A percentile compares a stretch with the other conserved stretches of the same genome.
Evolutionary conservation across 2,329 filamentous ascomycete species (phyloP).

Genomic region (Botrytis hyacinthi): DNA sequence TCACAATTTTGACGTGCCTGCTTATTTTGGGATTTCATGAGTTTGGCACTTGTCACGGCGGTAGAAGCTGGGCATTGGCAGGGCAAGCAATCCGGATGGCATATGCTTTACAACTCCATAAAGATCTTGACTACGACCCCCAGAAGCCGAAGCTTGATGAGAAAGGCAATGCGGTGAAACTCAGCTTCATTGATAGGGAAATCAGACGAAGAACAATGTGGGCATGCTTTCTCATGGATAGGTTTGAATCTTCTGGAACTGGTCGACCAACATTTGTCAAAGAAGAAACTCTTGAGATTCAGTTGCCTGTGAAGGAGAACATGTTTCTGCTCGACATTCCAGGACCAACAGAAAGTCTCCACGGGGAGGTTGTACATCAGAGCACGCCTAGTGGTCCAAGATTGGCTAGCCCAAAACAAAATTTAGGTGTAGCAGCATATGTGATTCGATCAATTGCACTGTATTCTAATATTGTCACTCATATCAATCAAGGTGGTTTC

Average conservation of each 20-base stretch:
- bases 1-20: conserved; percentile 90
- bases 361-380: conserved; percentile 65
- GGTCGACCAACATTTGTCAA: conserved; percentile 89
- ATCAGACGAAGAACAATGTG: conserved; percentile 95
- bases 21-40: conserved; percentile 88
- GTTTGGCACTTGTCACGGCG: conserved; percentile 95
- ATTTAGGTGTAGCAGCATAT: conserved; percentile 93
- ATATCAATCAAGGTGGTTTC: conserved; percentile 86
- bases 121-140: conserved; percentile 82
- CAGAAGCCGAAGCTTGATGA: conserved; percentile 50
- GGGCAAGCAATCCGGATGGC: conserved; percentile 97
- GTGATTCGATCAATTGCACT: conserved; percentile 80
- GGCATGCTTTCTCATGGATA: conserved; percentile 96
- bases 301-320: conserved; percentile 85
- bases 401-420: conserved; percentile 65
- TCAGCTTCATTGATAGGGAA: conserved; percentile 90
- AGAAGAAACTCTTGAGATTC: conserved; percentile 84
- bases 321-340: conserved; percentile 90
- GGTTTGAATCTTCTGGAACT: conserved; percentile 93
- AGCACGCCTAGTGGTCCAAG: conserved; percentile 63
- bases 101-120: conserved; percentile 90
- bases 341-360: conserved; percentile 78
- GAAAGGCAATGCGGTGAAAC: conserved; percentile 52
- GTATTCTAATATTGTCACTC: conserved; percentile 87
- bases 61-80: conserved; percentile 91